phyloP scores from a whole-genome alignment of 306 rosid genomes.

The Cyclanthera cordifolia region DNA sequence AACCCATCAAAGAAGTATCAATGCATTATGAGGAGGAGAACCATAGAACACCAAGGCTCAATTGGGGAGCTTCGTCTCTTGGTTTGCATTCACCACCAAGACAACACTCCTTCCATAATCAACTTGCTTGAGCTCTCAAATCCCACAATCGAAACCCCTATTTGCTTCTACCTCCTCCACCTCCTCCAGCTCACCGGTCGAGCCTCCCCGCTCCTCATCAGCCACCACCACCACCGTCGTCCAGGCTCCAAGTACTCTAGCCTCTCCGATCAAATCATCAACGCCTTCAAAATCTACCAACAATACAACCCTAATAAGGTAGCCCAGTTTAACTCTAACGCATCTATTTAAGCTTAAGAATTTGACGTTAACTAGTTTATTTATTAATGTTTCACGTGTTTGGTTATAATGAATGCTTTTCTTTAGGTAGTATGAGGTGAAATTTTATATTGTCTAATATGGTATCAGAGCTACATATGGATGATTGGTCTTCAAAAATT shows the following conservation, averaged over 20 bases:
- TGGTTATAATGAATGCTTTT: slow-evolving; percentile 19
- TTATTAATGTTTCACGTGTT: neutral
- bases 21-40: slow-evolving; percentile 23
- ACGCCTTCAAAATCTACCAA: slow-evolving; percentile 35
- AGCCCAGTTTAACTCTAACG: too few species aligned
- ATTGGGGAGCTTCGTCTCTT: slow-evolving; percentile 26
- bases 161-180: slow-evolving; percentile 36
- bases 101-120: slow-evolving; percentile 36
- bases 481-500: too few species aligned
- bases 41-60: slow-evolving; percentile 27
- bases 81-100: slow-evolving; percentile 33
- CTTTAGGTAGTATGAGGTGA: too few species aligned
- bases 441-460: too few species aligned
- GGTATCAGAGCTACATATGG: too few species aligned
- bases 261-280: slow-evolving; percentile 22
- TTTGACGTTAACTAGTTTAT: too few species aligned
- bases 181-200: slow-evolving; percentile 36
- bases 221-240: slow-evolving; percentile 20
- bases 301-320: slow-evolving; percentile 3
- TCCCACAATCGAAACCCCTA: slow-evolving; percentile 29
- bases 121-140: slow-evolving; percentile 38
- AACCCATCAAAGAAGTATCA: slow-evolving; percentile 42
- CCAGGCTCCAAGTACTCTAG: neutral
- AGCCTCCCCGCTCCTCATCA: slow-evolving; percentile 32
- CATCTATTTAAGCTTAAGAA: too few species aligned